Base-by-base conservation (phyloP, 1,139 yeast species). In the Candida dubliniensis region DNA sequence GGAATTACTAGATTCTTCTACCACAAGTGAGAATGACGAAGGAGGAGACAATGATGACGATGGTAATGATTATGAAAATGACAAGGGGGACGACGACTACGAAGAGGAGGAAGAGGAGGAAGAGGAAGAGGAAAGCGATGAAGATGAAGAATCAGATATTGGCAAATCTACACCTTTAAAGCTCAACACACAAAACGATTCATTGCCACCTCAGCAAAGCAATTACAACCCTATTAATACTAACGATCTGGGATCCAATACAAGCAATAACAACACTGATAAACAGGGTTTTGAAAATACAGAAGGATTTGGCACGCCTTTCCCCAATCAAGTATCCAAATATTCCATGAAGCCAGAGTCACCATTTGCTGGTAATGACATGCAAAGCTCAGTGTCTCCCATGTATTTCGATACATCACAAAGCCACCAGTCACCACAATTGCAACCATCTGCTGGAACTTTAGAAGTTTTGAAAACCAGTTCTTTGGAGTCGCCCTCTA, bases 281-380 rank as follows among this genome's bases (percentile, higher is more conserved):
- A 38, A 38, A 24, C 37, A 26, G 23, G 11, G 12, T 18, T 26
- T 34, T 31, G 38, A 30, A 23, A 44, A 36, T 29, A 27, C 39
- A n/a, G 64, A 62, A 6, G 61, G 59, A 0, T 58, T 54, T 41
- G 59, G 63, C 1, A 64, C 71, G 1, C 71, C 71, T 1, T 47
- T 54, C 13, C 47, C 58, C 3, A 55, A 45, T 32, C 44, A 43
- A 32, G 36, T 49, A 4, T 39, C 48, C 15, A 55, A 54, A 45
- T 47, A 53, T 29, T 41, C 45, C 7, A 41, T 52, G 10, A 63
- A 61, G 45, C 56, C 58, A 25, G 69, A 65, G 10, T 66, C 71
- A 1, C 71, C 72, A 3, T 62, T 62, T 46, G 54, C 58, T 18
- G 41, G 56, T 1, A 57, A 56, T 15, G 69, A 63, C 23, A 50